Conservation (phyloP, 2,329 filamentous ascomycete genomes). For the Nigrospora sphaerica region DNA sequence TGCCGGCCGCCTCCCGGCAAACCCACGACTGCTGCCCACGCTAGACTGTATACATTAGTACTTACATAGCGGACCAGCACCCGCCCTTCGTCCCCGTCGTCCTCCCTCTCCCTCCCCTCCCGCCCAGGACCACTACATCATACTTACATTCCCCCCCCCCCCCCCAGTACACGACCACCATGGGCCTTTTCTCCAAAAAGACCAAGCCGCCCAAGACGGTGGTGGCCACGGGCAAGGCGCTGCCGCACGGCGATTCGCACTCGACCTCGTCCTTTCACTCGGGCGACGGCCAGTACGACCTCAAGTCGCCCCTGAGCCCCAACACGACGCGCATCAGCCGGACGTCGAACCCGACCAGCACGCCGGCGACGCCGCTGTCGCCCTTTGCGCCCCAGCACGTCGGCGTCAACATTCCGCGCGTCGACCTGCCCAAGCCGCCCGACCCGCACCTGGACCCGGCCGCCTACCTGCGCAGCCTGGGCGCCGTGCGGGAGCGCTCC, state of each 20-base stretch:
- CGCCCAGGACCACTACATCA: too few species aligned
- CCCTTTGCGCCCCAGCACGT: conserved; percentile 2
- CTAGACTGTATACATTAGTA: too few species aligned
- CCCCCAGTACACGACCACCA: background rate
- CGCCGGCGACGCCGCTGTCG: conserved; percentile 2
- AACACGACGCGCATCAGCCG: conserved; percentile 2
- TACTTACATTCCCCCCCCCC: too few species aligned
- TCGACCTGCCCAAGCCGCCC: conserved; percentile 7
- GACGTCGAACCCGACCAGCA: conserved; percentile 1
- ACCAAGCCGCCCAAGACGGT: conserved; percentile 5
- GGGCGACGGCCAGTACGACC: conserved; percentile 1
- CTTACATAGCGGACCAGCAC: too few species aligned
- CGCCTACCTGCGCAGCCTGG: conserved; percentile 83
- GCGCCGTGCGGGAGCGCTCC: conserved; percentile 76
- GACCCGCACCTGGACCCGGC: conserved; percentile 8
- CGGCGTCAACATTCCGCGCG: background rate
- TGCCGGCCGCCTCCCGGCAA: too few species aligned
- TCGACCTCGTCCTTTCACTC: conserved; percentile 6
- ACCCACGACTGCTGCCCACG: too few species aligned
- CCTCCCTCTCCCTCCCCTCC: too few species aligned
- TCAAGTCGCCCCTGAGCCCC: conserved; percentile 5
- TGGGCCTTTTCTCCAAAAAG: conserved; percentile 9
- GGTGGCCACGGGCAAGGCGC: background rate
- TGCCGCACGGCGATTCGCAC: conserved; percentile 3
- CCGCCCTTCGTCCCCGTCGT: too few species aligned